Evolutionary conservation across 1,284 basidiomycete species (phyloP).

Genomic region (Ganoderma lingzhi): DNA sequence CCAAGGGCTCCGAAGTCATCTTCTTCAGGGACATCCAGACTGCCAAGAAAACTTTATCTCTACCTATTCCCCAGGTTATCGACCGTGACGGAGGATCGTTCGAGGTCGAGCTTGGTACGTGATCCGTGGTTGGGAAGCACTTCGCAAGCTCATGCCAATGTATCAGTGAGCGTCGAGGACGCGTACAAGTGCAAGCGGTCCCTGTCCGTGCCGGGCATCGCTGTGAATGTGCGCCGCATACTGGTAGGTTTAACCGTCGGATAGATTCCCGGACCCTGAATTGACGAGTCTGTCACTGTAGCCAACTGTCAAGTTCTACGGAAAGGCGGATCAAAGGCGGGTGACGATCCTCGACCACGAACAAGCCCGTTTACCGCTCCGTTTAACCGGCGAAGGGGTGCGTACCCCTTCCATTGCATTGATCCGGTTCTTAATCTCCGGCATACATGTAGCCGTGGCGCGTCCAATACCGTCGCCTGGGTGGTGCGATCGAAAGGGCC

Average conservation of each 20-base stretch:
- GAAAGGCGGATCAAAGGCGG: slow-evolving; percentile 61
- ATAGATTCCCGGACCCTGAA: background rate
- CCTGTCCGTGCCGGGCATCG: slow-evolving; percentile 80
- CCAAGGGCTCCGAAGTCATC: slow-evolving; percentile 66
- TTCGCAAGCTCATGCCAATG: background rate
- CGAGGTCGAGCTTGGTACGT: slow-evolving; percentile 79
- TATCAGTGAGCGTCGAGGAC: slow-evolving; percentile 85
- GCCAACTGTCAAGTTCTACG: slow-evolving; percentile 90
- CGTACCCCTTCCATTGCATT: slow-evolving; percentile 39
- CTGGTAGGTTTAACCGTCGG: slow-evolving; percentile 58
- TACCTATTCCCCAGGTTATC: slow-evolving; percentile 74
- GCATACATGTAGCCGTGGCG: slow-evolving; percentile 76
- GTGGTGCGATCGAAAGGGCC: slow-evolving; percentile 55
- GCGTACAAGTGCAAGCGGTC: slow-evolving; percentile 87
- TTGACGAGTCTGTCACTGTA: slow-evolving; percentile 39
- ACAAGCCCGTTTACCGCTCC: slow-evolving; percentile 74
- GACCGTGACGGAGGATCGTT: slow-evolving; percentile 80
- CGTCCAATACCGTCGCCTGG: slow-evolving; percentile 74
- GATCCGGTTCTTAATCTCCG: slow-evolving; percentile 20
- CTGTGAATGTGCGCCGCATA: slow-evolving; percentile 89
- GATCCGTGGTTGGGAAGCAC: background rate
- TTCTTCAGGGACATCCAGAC: slow-evolving; percentile 65
- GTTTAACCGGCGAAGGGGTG: slow-evolving; percentile 89
- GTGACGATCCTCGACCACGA: slow-evolving; percentile 83
- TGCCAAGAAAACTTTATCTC: slow-evolving; percentile 62